Conservation (phyloP, 2,329 filamentous ascomycete species). For the Metarhizium guizhouense region DNA sequence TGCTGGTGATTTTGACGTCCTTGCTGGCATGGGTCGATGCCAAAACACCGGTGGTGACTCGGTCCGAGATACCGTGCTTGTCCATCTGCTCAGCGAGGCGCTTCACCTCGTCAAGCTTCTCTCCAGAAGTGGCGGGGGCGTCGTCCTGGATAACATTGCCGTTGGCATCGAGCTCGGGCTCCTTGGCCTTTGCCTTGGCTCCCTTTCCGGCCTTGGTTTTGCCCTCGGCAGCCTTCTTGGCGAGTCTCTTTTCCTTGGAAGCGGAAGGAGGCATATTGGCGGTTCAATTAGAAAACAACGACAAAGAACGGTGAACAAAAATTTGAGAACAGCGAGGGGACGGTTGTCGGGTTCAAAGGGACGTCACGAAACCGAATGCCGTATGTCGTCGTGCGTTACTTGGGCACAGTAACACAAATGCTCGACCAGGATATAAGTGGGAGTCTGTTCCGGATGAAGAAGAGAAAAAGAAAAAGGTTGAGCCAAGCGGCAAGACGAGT, state of each 20-base stretch:
- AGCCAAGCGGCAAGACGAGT: conserved; percentile 13
- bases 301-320: conserved; percentile 6
- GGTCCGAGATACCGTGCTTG: conserved; percentile 90
- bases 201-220: conserved; percentile 70
- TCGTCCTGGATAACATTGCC: conserved; percentile 49
- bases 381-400: background rate
- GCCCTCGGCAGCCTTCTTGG: conserved; percentile 63
- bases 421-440: conserved; percentile 4
- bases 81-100: conserved; percentile 90
- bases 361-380: background rate
- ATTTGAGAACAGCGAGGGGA: background rate
- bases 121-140: conserved; percentile 58
- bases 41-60: conserved; percentile 95
- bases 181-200: conserved; percentile 64
- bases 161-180: conserved; percentile 54
- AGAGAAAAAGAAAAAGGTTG: background rate
- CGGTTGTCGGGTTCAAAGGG: background rate
- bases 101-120: conserved; percentile 73
- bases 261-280: conserved; percentile 57
- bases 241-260: conserved; percentile 63
- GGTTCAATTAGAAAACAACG: background rate
- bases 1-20: conserved; percentile 94
- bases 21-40: conserved; percentile 75
- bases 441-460: conserved; percentile 7
- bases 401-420: background rate